phyloP scores from a whole-genome alignment of 75 land plant genomes.

The Picea glauca region DNA sequence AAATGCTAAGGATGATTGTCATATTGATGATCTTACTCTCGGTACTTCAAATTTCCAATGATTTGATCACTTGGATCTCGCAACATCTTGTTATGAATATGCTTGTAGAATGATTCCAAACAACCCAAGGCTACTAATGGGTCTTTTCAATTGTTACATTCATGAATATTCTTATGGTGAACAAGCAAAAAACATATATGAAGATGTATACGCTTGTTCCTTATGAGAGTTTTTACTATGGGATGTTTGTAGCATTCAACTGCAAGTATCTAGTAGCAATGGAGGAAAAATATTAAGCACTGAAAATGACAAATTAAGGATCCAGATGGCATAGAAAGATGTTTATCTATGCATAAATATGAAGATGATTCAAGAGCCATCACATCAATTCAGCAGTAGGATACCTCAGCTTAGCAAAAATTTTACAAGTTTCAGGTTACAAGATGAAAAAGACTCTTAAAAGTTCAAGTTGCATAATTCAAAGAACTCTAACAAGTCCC shows the following conservation, averaged over 20 bases:
- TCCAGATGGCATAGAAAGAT: no score
- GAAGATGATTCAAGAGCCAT: no score
- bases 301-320: no score
- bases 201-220: constrained; percentile 86
- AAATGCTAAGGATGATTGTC: constrained; percentile 60
- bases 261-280: constrained; percentile 26
- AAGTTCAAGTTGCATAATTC: no score
- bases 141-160: constrained; percentile 84
- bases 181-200: constrained; percentile 95
- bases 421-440: no score
- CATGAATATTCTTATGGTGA: constrained; percentile 58
- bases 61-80: constrained; percentile 66
- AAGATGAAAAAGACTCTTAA: no score
- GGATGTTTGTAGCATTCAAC: no score
- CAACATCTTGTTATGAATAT: constrained; percentile 43
- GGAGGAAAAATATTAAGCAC: constrained; percentile 14
- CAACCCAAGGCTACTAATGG: constrained; percentile 79
- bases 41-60: constrained; percentile 56
- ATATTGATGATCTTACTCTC: constrained; percentile 48
- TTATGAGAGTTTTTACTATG: constrained; percentile 61
- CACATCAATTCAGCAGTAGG: no score
- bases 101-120: constrained; percentile 74
- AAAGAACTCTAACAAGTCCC: no score
- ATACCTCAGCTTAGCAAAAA: no score
- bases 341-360: no score